Evolutionary conservation across 108 stramenopile species (phyloP).

Genomic region (Cyclotella kingstonii): DNA sequence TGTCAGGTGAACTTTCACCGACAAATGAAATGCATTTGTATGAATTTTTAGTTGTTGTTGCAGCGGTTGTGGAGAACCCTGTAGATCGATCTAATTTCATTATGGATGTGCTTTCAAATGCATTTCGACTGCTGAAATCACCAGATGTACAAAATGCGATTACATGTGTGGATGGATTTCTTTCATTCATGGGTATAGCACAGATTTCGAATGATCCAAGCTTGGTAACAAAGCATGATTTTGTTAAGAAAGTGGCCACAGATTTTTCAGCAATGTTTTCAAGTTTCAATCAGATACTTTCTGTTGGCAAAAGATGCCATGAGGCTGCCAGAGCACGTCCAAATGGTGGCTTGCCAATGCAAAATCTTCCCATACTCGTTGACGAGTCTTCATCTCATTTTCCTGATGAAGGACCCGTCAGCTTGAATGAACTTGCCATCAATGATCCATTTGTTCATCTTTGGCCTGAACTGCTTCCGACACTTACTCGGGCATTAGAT

Average conservation of each 20-base stretch:
- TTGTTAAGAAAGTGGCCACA: conserved; percentile 60
- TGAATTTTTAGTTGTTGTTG: conserved; percentile 85
- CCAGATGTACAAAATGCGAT: conserved; percentile 54
- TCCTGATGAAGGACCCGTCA: conserved; percentile 83
- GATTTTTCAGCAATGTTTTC: conserved; percentile 64
- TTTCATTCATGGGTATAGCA: conserved; percentile 61
- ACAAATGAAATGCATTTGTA: conserved; percentile 84
- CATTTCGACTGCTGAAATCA: conserved; percentile 57
- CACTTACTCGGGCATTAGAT: conserved; percentile 57
- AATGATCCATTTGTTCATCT: conserved; percentile 85
- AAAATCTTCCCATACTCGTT: conserved; percentile 39
- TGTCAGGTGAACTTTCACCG: conserved; percentile 62
- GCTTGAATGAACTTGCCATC: conserved; percentile 69
- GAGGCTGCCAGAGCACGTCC: conserved; percentile 79
- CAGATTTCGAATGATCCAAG: conserved; percentile 58
- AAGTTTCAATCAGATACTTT: conserved; percentile 79
- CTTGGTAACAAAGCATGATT: conserved; percentile 60
- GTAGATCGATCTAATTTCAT: conserved; percentile 70
- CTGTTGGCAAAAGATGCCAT: conserved; percentile 85
- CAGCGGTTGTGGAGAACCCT: conserved; percentile 81
- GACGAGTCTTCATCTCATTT: conserved; percentile 46
- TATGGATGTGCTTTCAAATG: conserved; percentile 71
- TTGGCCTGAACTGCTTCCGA: conserved; percentile 82
- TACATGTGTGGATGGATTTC: conserved; percentile 55
- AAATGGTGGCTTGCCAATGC: conserved; percentile 44